Base-by-base conservation (phyloP, 2,329 filamentous ascomycete genomes). In the Ophiosphaerella herpotricha region DNA sequence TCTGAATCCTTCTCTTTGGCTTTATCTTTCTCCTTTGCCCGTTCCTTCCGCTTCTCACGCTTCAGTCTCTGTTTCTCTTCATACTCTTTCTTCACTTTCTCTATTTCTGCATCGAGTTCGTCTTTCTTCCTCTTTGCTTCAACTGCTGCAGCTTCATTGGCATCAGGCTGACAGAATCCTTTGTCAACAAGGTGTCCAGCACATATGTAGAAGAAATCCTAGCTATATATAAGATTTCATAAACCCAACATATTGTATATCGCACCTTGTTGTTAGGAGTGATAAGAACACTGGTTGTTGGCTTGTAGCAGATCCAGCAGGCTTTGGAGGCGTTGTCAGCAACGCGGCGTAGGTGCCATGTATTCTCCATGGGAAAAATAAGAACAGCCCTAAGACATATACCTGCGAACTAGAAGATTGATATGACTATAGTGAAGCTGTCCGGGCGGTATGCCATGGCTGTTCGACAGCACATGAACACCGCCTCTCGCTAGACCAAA, bases 191-290 rank as follows among this genome's bases (percentile, higher is more conserved):
- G 78, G 73, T 99, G 94, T 29, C 82, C 79, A 5, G 86, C 81
- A 64, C 94, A 99, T 38, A 95, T 84, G 70, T 95, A 97, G 77
- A 99, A 97, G 75, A 91, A 95, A 70, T 96, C 91, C 85, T 87
- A 56, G 14, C 26, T 48, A 49, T 24, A 35, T 42, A 35, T 54
- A 38, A 55, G 39, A 7, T 45, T 21, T 23, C 16, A 4, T 5
- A 23, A 2, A 11, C 12, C 8, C 8, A 32, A 23, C 29, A 8
- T 29, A 34, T n/a, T 12, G 5, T 31, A 24, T 13, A 11, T 14
- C 41, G 61, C 76, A 94, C 92, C 85, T 93, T 94, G 66, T 90
- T 92, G 65, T 95, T 91, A 0, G 89, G 84, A 7, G 91, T 95
- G 61, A 96, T 90, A 46, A 99, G 79, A 14, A 97, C 93, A 58